These are phyloP conservation scores for Spencermartinsiella ligniputridi DNA, from an alignment of 1,139 yeast species.

Conservation along the genomic window DNA sequence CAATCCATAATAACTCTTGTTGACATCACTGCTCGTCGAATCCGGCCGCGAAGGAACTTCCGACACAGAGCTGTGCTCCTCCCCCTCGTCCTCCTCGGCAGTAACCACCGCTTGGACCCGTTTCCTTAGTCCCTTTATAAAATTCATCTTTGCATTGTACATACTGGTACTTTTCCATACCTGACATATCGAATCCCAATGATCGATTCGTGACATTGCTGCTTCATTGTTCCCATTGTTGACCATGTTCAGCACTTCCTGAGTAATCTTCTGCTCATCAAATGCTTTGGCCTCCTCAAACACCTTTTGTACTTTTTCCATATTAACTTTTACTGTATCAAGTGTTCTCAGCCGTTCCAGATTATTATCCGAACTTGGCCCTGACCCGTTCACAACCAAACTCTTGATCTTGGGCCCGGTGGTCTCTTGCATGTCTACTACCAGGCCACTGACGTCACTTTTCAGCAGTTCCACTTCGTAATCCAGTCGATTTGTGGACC, in stretches of 20 bases:
- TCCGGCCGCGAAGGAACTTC: constrained; percentile 4
- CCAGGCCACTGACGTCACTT: constrained; percentile 30
- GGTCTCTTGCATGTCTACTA: constrained; percentile 22
- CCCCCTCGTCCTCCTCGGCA: not conserved
- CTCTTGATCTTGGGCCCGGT: constrained; percentile 18
- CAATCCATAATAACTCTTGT: constrained; percentile 15
- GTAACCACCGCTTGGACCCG: constrained; percentile 21
- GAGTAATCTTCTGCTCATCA: constrained; percentile 24
- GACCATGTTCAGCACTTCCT: constrained; percentile 18
- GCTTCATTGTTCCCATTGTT: constrained; percentile 20
- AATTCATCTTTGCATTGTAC: constrained; percentile 21
- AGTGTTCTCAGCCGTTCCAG: constrained; percentile 23
- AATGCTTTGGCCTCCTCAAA: constrained; percentile 27
- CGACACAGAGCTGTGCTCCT: not conserved
- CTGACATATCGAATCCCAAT: constrained; percentile 21
- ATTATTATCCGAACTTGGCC: not conserved
- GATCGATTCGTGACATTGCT: constrained; percentile 23
- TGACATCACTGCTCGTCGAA: not conserved
- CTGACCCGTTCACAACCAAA: constrained; percentile 14
- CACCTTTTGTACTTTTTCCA: constrained; percentile 28
- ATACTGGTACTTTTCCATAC: constrained; percentile 32
- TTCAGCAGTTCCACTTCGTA: constrained; percentile 35
- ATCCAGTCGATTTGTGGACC: constrained; percentile 30
- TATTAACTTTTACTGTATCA: constrained; percentile 25
- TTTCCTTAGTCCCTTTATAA: constrained; percentile 24